phyloP scores from a whole-genome alignment of 2,329 filamentous ascomycete species.

The Neofusicoccum laricinum region DNA sequence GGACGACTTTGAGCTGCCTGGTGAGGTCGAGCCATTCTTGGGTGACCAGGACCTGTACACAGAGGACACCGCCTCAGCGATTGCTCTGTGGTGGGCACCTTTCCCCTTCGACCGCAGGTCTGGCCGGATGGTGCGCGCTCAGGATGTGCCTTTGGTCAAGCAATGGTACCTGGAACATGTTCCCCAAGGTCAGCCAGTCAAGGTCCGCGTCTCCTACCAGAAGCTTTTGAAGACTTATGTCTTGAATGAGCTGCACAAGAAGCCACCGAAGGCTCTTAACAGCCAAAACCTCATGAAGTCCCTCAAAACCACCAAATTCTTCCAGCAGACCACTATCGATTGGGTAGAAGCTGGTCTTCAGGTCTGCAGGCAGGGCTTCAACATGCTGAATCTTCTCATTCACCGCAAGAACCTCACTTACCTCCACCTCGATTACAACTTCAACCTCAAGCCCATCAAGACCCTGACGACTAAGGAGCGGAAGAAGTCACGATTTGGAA shows the following conservation, averaged over 20 bases:
- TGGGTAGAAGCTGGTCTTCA: slow-evolving; percentile 99
- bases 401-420: slow-evolving; percentile 98
- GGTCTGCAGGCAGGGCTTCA: slow-evolving; percentile 96
- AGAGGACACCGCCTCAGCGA: slow-evolving; percentile 83
- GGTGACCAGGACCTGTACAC: slow-evolving; percentile 86
- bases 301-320: slow-evolving; percentile 96
- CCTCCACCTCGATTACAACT: slow-evolving; percentile 98
- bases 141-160: slow-evolving; percentile 95
- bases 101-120: slow-evolving; percentile 94
- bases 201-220: slow-evolving; percentile 96
- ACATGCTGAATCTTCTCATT: slow-evolving; percentile 97
- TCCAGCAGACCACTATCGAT: slow-evolving; percentile 98
- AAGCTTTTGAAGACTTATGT: slow-evolving; percentile 96
- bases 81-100: slow-evolving; percentile 96
- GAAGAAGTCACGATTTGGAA: slow-evolving; percentile 98
- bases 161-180: slow-evolving; percentile 98
- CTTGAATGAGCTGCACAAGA: slow-evolving; percentile 94
- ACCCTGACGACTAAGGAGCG: slow-evolving; percentile 97
- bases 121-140: slow-evolving; percentile 91
- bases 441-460: slow-evolving; percentile 98
- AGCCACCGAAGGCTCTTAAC: slow-evolving; percentile 90
- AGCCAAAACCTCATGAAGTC: slow-evolving; percentile 89
- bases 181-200: slow-evolving; percentile 85
- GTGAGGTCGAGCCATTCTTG: slow-evolving; percentile 80
- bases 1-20: slow-evolving; percentile 79